Percentiles rank a stretch among this genome's conserved stretches.
These are phyloP conservation scores for Penicillium brevicompactum DNA, from an alignment of 2,329 filamentous ascomycete species.

Conservation along the genomic window DNA sequence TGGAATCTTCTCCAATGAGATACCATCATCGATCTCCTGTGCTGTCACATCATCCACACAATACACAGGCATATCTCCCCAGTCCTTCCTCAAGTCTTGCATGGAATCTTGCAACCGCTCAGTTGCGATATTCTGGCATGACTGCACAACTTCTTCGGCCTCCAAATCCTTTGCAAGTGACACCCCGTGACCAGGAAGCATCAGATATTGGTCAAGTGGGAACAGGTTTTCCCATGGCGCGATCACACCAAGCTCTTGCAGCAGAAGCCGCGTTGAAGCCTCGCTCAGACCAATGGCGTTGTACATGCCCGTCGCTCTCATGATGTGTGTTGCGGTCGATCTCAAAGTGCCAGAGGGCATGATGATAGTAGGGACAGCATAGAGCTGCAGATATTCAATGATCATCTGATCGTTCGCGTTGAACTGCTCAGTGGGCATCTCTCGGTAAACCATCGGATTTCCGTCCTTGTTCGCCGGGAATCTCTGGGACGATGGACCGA, in stretches of 20 bases:
- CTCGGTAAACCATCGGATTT: slow-evolving; percentile 32
- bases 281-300: slow-evolving; percentile 40
- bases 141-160: slow-evolving; percentile 33
- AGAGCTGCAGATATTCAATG: slow-evolving; percentile 58
- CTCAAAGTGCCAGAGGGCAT: slow-evolving; percentile 44
- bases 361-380: slow-evolving; percentile 46
- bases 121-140: slow-evolving; percentile 26
- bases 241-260: slow-evolving; percentile 65
- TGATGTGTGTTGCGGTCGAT: slow-evolving; percentile 56
- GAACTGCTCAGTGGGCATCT: slow-evolving; percentile 46
- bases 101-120: slow-evolving; percentile 54
- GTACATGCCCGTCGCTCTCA: slow-evolving; percentile 61
- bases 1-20: slow-evolving; percentile 57
- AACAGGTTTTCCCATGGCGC: slow-evolving; percentile 59
- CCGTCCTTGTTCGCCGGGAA: slow-evolving; percentile 29
- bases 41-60: slow-evolving; percentile 60
- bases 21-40: slow-evolving; percentile 64
- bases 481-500: slow-evolving; percentile 44
- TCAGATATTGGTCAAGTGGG: slow-evolving; percentile 54
- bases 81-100: slow-evolving; percentile 59
- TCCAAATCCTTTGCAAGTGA: slow-evolving; percentile 33
- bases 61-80: slow-evolving; percentile 59
- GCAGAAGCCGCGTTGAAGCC: slow-evolving; percentile 50
- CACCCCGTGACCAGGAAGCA: slow-evolving; percentile 51
- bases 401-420: slow-evolving; percentile 54